These are phyloP conservation scores for Aspergillus japonicus DNA, from an alignment of 2,329 filamentous ascomycete species.

Conservation along the genomic window DNA sequence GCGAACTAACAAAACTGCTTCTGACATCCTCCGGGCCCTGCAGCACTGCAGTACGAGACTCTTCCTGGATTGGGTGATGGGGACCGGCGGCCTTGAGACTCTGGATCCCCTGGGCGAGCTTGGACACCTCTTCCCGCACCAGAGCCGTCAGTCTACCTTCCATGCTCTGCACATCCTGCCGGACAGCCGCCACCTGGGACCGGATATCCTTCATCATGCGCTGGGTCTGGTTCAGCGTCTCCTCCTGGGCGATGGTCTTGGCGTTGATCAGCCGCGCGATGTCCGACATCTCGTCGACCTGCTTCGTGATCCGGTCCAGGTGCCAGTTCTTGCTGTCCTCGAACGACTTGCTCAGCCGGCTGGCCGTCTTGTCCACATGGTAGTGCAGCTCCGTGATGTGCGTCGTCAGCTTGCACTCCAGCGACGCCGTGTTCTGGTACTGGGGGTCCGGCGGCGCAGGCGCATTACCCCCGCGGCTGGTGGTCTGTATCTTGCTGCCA, in stretches of 20 bases:
- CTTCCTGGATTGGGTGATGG: background rate
- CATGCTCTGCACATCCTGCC: slow-evolving; percentile 11
- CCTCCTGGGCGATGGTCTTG: slow-evolving; percentile 15
- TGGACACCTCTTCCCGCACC: slow-evolving; percentile 16
- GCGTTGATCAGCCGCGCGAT: slow-evolving; percentile 15
- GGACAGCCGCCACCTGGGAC: slow-evolving; percentile 12
- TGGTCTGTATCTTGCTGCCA: slow-evolving; percentile 2
- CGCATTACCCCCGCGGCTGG: slow-evolving; percentile 23
- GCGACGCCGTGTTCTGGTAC: slow-evolving; percentile 23
- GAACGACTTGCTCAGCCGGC: slow-evolving; percentile 14
- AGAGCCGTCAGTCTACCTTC: slow-evolving; percentile 13
- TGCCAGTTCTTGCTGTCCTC: slow-evolving; percentile 24
- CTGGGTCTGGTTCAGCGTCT: slow-evolving; percentile 15
- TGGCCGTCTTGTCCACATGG: slow-evolving; percentile 19
- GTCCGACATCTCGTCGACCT: slow-evolving; percentile 20
- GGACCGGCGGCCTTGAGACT: background rate
- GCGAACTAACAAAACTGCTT: too few species aligned
- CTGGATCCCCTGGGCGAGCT: slow-evolving; percentile 15
- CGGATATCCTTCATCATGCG: slow-evolving; percentile 13
- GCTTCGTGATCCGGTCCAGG: slow-evolving; percentile 22
- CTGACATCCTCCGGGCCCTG: background rate
- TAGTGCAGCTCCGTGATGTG: slow-evolving; percentile 23
- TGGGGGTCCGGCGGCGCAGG: slow-evolving; percentile 24
- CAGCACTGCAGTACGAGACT: background rate
- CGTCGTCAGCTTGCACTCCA: slow-evolving; percentile 22